Conservation (phyloP, 768 basidiomycete species). For the Lactarius sp. region DNA sequence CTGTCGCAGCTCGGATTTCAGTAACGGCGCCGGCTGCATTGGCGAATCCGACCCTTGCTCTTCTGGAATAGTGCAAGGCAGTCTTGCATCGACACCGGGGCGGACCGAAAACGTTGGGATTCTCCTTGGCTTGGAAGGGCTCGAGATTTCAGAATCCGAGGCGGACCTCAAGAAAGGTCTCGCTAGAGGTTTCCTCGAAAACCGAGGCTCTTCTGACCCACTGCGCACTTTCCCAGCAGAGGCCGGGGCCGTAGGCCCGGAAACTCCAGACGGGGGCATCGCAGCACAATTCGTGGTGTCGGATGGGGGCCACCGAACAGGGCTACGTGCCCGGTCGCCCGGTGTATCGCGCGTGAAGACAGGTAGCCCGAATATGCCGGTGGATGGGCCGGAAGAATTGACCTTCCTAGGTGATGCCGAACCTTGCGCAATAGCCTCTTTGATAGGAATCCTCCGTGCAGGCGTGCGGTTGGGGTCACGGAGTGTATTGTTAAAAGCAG, state of each 20-base stretch:
- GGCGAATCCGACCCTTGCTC: conserved; percentile 2
- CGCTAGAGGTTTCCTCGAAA: not conserved
- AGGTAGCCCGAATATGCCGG: conserved; percentile 18
- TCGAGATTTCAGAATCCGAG: conserved; percentile 24
- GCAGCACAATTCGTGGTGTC: not conserved
- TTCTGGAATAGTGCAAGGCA: conserved; percentile 23
- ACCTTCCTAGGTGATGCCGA: conserved; percentile 15
- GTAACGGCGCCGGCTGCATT: conserved; percentile 9
- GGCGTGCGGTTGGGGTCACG: conserved; percentile 22
- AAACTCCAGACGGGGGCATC: not conserved
- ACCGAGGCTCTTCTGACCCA: conserved; percentile 24
- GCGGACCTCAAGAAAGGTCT: conserved; percentile 17
- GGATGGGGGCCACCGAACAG: conserved; percentile 10
- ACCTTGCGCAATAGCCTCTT: conserved; percentile 16
- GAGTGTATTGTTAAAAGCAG: conserved; percentile 2
- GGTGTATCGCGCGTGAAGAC: conserved; percentile 21
- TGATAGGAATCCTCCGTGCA: conserved; percentile 24
- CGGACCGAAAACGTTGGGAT: conserved; percentile 17
- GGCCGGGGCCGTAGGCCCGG: not conserved
- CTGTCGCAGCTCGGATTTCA: conserved; percentile 28
- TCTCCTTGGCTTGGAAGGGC: conserved; percentile 10
- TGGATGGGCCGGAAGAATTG: conserved; percentile 1
- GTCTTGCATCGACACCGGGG: not conserved
- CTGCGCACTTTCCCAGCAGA: conserved; percentile 16
- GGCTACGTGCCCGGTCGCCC: conserved; percentile 13